These are phyloP conservation scores for Corniculantispora saksenae DNA, from an alignment of 2,329 filamentous ascomycete species.

Conservation along the genomic window DNA sequence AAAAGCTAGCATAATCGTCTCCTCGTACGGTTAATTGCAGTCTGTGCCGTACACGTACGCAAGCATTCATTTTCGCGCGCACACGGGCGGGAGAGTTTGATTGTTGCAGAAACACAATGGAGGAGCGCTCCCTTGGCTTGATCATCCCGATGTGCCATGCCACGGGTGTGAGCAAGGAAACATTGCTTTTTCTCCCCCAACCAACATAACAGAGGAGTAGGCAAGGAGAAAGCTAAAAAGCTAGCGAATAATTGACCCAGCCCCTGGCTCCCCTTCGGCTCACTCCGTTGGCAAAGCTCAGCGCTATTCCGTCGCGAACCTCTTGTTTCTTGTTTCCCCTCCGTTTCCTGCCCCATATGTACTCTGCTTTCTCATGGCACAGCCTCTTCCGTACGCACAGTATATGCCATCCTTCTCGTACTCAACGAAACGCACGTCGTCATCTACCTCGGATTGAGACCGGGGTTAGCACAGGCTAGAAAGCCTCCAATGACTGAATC, in stretches of 20 bases:
- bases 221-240: background rate
- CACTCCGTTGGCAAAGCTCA: background rate
- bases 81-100: background rate
- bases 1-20: too few species aligned
- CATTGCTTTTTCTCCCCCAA: background rate
- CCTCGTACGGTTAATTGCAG: too few species aligned
- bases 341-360: too few species aligned
- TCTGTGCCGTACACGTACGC: background rate
- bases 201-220: background rate
- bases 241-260: background rate
- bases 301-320: background rate
- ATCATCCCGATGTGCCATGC: background rate
- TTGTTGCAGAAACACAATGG: background rate
- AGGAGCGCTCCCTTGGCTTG: background rate
- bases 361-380: too few species aligned
- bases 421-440: slow-evolving; percentile 7
- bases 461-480: background rate
- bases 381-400: background rate
- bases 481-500: background rate
- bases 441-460: slow-evolving; percentile 10
- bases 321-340: background rate
- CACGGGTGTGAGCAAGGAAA: background rate
- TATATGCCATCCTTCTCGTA: background rate
- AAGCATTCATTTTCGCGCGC: background rate
- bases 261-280: background rate